These are phyloP conservation scores for Omphalotus guepiniiformis DNA, from an alignment of 768 basidiomycete species.

Conservation along the genomic window DNA sequence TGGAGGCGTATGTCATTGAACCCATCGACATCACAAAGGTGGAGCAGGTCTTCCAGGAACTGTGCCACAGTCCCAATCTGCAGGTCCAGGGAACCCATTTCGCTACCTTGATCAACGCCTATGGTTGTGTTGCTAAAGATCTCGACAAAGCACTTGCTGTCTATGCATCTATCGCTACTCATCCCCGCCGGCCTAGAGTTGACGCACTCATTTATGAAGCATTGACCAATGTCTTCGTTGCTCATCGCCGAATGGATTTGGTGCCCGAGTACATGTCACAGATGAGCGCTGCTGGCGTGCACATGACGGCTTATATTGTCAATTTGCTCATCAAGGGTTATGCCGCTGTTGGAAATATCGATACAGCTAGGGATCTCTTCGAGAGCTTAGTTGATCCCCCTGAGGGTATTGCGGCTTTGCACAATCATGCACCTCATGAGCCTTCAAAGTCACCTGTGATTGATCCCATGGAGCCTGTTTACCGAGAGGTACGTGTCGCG, in stretches of 20 bases:
- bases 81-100: slow-evolving; percentile 45
- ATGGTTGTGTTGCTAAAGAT: slow-evolving; percentile 77
- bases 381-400: slow-evolving; percentile 77
- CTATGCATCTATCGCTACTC: slow-evolving; percentile 70
- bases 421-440: slow-evolving; percentile 80
- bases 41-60: slow-evolving; percentile 63
- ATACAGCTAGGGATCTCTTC: slow-evolving; percentile 72
- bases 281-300: slow-evolving; percentile 60
- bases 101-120: slow-evolving; percentile 85
- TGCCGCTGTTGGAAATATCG: slow-evolving; percentile 64
- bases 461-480: slow-evolving; percentile 56
- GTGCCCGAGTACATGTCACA: slow-evolving; percentile 62
- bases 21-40: slow-evolving; percentile 73
- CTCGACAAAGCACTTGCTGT: slow-evolving; percentile 68
- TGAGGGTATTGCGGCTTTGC: slow-evolving; percentile 79
- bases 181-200: slow-evolving; percentile 50
- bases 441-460: slow-evolving; percentile 30
- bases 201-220: slow-evolving; percentile 91
- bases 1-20: slow-evolving; percentile 88
- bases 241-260: slow-evolving; percentile 73
- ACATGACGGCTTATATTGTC: slow-evolving; percentile 93
- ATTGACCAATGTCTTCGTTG: slow-evolving; percentile 81
- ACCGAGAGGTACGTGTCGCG: slow-evolving; percentile 62
- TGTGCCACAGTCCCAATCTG: slow-evolving; percentile 45
- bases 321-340: slow-evolving; percentile 79